These are phyloP conservation scores for Chimonanthus praecox DNA, from an alignment of 164 flowering plant species.

Conservation along the genomic window DNA sequence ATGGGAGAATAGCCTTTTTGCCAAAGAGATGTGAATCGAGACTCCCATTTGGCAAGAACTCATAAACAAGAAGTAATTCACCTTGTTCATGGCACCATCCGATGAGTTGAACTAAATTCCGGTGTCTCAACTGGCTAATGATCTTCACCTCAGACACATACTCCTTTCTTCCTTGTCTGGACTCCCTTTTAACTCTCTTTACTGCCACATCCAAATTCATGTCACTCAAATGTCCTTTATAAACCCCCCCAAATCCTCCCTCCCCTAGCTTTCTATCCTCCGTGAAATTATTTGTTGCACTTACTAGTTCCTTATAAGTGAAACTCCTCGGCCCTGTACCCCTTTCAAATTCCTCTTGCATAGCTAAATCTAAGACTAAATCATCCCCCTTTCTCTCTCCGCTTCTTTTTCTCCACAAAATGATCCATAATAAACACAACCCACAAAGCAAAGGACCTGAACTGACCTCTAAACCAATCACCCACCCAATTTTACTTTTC, in stretches of 20 bases:
- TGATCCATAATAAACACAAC: too few species aligned
- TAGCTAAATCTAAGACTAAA: too few species aligned
- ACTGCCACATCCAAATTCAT: constrained; percentile 46
- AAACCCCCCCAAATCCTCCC: constrained; percentile 57
- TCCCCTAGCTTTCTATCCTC: constrained; percentile 47
- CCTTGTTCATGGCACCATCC: constrained; percentile 74
- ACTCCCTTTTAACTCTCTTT: constrained; percentile 37
- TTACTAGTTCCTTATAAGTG: constrained; percentile 41
- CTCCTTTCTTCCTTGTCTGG: constrained; percentile 21
- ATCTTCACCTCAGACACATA: constrained; percentile 54
- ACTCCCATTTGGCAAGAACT: constrained; percentile 59
- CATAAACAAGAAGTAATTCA: constrained; percentile 66
- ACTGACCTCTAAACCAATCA: too few species aligned
- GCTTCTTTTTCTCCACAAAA: too few species aligned
- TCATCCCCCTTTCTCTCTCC: too few species aligned
- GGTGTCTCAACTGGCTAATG: constrained; percentile 50
- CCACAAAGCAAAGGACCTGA: too few species aligned
- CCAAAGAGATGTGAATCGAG: constrained; percentile 23
- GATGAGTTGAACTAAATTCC: constrained; percentile 54
- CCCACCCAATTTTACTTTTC: too few species aligned
- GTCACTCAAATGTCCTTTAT: constrained; percentile 40
- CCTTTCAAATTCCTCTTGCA: too few species aligned
- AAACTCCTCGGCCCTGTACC: constrained; percentile 28
- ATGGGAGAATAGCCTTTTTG: too few species aligned
- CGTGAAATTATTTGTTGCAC: constrained; percentile 56